Conservation (phyloP, 805 yeast species). For the Lachancea nothofagi region DNA sequence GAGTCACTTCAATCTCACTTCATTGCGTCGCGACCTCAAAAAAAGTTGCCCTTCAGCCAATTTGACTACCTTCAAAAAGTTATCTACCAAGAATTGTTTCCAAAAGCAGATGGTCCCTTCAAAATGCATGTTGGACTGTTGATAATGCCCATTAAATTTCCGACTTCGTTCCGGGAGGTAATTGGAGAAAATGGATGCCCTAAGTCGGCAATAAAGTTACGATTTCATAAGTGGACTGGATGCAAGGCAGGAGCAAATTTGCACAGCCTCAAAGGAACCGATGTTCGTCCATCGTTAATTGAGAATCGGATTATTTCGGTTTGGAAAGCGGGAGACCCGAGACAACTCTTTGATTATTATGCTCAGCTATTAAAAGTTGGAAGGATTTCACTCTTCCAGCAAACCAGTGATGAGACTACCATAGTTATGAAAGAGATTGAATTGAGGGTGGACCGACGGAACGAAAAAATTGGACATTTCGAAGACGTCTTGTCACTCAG, state of each 20-base stretch:
- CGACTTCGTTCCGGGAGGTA: slow-evolving; percentile 10
- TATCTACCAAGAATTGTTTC: slow-evolving; percentile 4
- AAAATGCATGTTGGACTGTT: slow-evolving; percentile 18
- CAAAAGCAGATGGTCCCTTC: slow-evolving; percentile 1
- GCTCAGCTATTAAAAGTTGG: neutral
- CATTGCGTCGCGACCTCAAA: neutral
- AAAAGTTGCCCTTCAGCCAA: neutral
- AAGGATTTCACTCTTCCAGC: neutral
- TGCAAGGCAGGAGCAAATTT: slow-evolving; percentile 1
- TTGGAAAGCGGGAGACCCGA: slow-evolving; percentile 16
- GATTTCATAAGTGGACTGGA: slow-evolving; percentile 15
- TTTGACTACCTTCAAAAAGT: slow-evolving; percentile 5
- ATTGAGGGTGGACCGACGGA: slow-evolving; percentile 2
- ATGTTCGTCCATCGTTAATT: slow-evolving; percentile 9
- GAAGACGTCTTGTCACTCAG: neutral
- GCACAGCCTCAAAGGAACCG: slow-evolving; percentile 5
- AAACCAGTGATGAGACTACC: slow-evolving; percentile 3
- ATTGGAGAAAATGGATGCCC: slow-evolving; percentile 14
- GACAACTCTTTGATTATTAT: slow-evolving; percentile 9
- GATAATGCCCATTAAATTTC: slow-evolving; percentile 20
- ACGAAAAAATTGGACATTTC: neutral
- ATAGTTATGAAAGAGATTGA: slow-evolving; percentile 7
- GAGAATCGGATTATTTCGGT: slow-evolving; percentile 15
- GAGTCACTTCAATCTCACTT: neutral
- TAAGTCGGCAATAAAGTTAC: slow-evolving; percentile 10